phyloP scores from a whole-genome alignment of 805 yeast genomes.

The Brettanomyces sp. region DNA sequence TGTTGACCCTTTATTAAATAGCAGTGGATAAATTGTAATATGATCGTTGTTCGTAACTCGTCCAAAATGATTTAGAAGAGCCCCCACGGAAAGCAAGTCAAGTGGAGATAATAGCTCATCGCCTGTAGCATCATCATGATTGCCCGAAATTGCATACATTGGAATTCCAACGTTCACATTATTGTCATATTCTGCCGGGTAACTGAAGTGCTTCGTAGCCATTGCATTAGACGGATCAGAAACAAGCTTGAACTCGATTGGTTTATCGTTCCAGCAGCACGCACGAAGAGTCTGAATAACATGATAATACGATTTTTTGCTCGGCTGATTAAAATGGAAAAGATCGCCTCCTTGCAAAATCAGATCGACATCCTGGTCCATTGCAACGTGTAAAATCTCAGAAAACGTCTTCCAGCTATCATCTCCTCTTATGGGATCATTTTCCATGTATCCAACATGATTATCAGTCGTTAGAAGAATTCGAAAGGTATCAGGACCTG shows the following conservation, averaged over 20 bases:
- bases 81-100: constrained; percentile 74
- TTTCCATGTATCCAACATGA: constrained; percentile 89
- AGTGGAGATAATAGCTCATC: constrained; percentile 73
- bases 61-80: constrained; percentile 86
- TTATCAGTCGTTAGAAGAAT: constrained; percentile 88
- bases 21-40: constrained; percentile 63
- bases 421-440: constrained; percentile 81
- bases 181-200: constrained; percentile 84
- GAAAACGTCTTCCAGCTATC: constrained; percentile 85
- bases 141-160: constrained; percentile 86
- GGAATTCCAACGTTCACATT: constrained; percentile 85
- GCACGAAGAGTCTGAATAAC: constrained; percentile 64
- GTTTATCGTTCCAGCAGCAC: constrained; percentile 76
- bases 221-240: constrained; percentile 66
- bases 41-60: constrained; percentile 66
- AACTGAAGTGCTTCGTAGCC: constrained; percentile 50
- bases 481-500: constrained; percentile 60
- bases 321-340: constrained; percentile 84
- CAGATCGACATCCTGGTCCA: constrained; percentile 71
- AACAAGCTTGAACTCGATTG: constrained; percentile 74
- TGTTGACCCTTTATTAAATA: constrained; percentile 76
- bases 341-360: constrained; percentile 87
- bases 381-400: constrained; percentile 71
- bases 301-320: constrained; percentile 76
- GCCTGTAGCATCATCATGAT: constrained; percentile 95